These are phyloP conservation scores for Dothidotthia symphoricarpi DNA, from an alignment of 2,329 filamentous ascomycete genomes.

Conservation along the genomic window DNA sequence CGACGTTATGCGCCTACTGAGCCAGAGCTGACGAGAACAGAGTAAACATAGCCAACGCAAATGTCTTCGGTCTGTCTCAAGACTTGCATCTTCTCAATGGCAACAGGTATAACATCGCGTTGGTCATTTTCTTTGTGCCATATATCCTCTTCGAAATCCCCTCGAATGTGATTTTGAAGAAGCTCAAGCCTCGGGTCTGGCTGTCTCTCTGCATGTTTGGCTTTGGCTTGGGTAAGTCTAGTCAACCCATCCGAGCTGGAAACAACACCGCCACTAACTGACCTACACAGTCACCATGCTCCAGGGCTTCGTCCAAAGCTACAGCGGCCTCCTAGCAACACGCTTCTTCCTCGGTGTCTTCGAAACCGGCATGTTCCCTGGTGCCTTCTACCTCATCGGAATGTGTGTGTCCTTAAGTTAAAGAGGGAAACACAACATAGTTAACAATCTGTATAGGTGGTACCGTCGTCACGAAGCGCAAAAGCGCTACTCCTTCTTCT, in stretches of 20 bases:
- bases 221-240: constrained; percentile 61
- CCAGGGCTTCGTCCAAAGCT: constrained; percentile 77
- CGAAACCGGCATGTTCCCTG: constrained; percentile 56
- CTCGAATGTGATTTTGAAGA: constrained; percentile 53
- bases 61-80: constrained; percentile 50
- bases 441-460: too few relatives aligned
- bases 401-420: too few relatives aligned
- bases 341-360: constrained; percentile 75
- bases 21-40: constrained; percentile 23
- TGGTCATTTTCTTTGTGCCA: constrained; percentile 56
- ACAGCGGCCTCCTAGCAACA: constrained; percentile 71
- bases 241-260: neutral
- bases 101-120: constrained; percentile 51
- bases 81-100: constrained; percentile 46
- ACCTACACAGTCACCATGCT: constrained; percentile 66
- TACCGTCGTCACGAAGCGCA: constrained; percentile 86
- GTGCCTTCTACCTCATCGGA: constrained; percentile 66
- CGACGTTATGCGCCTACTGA: too few relatives aligned
- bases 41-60: constrained; percentile 56
- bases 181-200: constrained; percentile 54
- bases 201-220: constrained; percentile 78
- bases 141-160: constrained; percentile 57
- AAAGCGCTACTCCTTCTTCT: constrained; percentile 91
- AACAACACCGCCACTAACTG: neutral
- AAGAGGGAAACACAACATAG: too few relatives aligned